A percentile compares a stretch with the other conserved stretches of the same genome.
Evolutionary conservation across 345 rosid genomes (phyloP).

Genomic region (Pistacia atlantica): DNA sequence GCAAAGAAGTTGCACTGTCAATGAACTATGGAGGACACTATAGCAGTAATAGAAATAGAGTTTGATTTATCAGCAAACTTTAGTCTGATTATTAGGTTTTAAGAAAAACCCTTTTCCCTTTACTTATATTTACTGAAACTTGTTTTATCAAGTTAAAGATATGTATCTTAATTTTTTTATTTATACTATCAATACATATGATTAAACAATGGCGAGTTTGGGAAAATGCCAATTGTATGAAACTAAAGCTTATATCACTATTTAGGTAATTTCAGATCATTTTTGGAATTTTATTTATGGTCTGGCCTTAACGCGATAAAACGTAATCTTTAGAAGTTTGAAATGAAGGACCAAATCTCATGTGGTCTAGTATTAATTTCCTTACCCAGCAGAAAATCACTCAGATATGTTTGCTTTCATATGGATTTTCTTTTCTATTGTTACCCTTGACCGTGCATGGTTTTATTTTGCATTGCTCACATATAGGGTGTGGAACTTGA

Average conservation of each 20-base stretch:
- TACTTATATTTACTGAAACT: background rate
- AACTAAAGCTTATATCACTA: background rate
- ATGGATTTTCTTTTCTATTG: background rate
- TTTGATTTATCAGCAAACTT: background rate
- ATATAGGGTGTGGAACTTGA: constrained; percentile 89
- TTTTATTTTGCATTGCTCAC: background rate
- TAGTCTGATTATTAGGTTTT: background rate
- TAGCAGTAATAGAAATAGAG: background rate
- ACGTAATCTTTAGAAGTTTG: background rate
- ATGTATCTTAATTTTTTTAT: background rate
- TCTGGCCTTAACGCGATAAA: background rate
- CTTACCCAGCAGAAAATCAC: background rate
- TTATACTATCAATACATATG: background rate
- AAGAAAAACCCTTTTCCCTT: background rate
- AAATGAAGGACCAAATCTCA: background rate
- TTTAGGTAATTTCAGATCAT: background rate
- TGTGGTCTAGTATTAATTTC: background rate
- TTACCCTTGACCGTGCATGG: background rate
- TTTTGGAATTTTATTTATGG: background rate
- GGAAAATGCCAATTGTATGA: background rate
- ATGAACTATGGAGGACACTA: background rate
- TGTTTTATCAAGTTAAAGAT: background rate
- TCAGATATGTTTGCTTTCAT: background rate
- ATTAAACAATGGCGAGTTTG: background rate
- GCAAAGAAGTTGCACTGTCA: background rate